Base-by-base conservation (phyloP, 2,329 filamentous ascomycete genomes). In the Zymoseptoria ardabiliae region DNA sequence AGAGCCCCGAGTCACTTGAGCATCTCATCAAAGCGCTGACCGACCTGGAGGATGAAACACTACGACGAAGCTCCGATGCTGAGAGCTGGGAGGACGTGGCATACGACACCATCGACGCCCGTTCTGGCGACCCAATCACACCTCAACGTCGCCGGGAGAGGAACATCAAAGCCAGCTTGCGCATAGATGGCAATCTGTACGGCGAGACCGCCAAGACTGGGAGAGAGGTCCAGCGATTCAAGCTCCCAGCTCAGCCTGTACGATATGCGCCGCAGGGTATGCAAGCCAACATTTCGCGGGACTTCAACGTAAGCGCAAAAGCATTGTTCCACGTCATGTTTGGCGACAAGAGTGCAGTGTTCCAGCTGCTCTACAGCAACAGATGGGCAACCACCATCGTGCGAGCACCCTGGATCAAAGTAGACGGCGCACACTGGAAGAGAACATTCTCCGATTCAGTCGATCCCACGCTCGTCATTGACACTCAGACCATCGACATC, bases 251-350 rank as follows among this genome's bases (percentile, higher is more conserved):
- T 1, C 87, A 90, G 56, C 86, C 93, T 2, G 88, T 97, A 2
- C 78, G 89, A 10, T 97, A 93, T 71, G 87, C 91, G 59, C 94
- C 94, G 1, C 84, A 88, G 62, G 90, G 87, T 56, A 92, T 96
- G 83, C 81, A 84, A 64, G 82, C 88, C 65, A 87, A 87, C 7
- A 84, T 89, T 0, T 90, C 96, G 72, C 85, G 89, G 62, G 83
- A 91, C 65, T 96, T 96, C 72, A 89, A 95, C 65, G 87, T 97
- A 61, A 95, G 90, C 63, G 88, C 94, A 53, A 97, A 99, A 74
- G 91, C 90, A 0, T 85, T 96, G 59, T 99, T 97, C 73, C 93
- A 97, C 70, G 90, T 97, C 17, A 82, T 99, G 55, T 99, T 97
- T 74, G 94, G 94, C 45, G 94, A 99, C 74, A 96, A 93, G 76